A percentile compares a stretch with the other conserved stretches of the same genome.
These are phyloP conservation scores for Neonectria sp. DNA, from an alignment of 2,329 filamentous ascomycete genomes.

Conservation along the genomic window DNA sequence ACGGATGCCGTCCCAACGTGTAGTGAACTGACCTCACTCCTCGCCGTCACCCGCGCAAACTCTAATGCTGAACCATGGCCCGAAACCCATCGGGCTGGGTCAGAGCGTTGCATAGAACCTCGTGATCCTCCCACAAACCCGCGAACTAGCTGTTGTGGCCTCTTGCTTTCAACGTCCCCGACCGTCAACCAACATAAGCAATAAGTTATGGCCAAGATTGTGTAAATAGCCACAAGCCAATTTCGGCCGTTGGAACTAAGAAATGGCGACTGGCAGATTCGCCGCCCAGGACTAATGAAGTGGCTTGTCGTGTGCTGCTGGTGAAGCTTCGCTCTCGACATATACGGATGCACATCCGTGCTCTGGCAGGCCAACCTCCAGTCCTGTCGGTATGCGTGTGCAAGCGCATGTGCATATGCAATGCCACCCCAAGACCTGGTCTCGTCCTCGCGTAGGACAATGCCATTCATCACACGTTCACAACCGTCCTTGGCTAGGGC, in stretches of 20 bases:
- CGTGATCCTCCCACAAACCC: conserved; percentile 41
- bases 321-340: conserved; percentile 5
- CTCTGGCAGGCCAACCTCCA: conserved; percentile 2
- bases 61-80: conserved; percentile 41
- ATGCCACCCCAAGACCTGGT: conserved; percentile 44
- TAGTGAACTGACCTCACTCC: neutral
- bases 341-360: conserved; percentile 2
- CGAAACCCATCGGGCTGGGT: conserved; percentile 48
- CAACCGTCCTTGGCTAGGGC: conserved; percentile 42
- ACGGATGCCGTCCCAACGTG: conserved; percentile 35
- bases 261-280: conserved; percentile 19
- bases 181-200: conserved; percentile 18
- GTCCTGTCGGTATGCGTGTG: conserved; percentile 40
- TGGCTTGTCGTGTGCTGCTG: conserved; percentile 2
- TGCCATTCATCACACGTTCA: conserved; percentile 47
- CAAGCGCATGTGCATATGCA: conserved; percentile 46
- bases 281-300: neutral
- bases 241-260: conserved; percentile 22
- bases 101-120: conserved; percentile 45
- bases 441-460: conserved; percentile 45
- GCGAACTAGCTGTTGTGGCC: conserved; percentile 38
- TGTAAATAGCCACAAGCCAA: conserved; percentile 4
- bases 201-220: neutral
- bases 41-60: conserved; percentile 43
- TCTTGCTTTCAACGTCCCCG: conserved; percentile 46